Evolutionary conservation across 257 asterid genomes (phyloP).

Genomic region (Thymus quinquecostatus): DNA sequence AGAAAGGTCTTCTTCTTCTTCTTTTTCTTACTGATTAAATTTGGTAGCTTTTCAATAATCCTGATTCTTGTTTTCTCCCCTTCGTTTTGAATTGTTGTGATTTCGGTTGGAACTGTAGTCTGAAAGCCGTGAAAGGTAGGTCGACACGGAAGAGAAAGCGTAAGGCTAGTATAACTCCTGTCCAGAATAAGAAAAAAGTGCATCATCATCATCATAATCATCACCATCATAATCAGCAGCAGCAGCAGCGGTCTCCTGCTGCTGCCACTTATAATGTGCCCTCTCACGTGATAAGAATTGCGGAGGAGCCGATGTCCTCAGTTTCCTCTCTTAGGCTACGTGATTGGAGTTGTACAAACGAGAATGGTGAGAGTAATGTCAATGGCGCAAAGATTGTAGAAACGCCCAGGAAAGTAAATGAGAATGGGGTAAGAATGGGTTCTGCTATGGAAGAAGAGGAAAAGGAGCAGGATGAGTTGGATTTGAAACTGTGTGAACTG

Average conservation of each 20-base stretch:
- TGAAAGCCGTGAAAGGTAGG: constrained; percentile 55
- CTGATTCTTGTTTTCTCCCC: constrained; percentile 17
- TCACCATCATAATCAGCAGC: constrained; percentile 20
- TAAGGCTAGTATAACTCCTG: constrained; percentile 50
- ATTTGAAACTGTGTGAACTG: constrained; percentile 67
- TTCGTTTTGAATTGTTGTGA: constrained; percentile 30
- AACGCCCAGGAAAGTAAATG: constrained; percentile 44
- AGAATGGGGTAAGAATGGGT: constrained; percentile 41
- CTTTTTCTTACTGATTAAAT: not conserved
- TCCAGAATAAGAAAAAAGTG: constrained; percentile 65
- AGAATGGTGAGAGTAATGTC: constrained; percentile 36
- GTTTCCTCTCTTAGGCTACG: constrained; percentile 41
- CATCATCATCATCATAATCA: constrained; percentile 33
- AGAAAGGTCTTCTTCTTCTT: constrained; percentile 54
- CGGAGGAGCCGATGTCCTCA: constrained; percentile 39
- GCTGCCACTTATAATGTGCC: constrained; percentile 57
- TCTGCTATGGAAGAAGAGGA: constrained; percentile 38
- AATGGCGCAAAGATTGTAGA: constrained; percentile 36
- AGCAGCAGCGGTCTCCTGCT: constrained; percentile 53
- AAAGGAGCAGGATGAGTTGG: constrained; percentile 53
- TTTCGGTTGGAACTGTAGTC: constrained; percentile 47
- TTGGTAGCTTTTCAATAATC: constrained; percentile 21
- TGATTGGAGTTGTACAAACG: constrained; percentile 32
- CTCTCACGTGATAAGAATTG: constrained; percentile 44
- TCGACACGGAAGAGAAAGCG: constrained; percentile 76